Evolutionary conservation across 2,329 filamentous ascomycete species (phyloP), one percentile per base, ranked within the genome.

Genomic region (Curvularia spicifera): DNA sequence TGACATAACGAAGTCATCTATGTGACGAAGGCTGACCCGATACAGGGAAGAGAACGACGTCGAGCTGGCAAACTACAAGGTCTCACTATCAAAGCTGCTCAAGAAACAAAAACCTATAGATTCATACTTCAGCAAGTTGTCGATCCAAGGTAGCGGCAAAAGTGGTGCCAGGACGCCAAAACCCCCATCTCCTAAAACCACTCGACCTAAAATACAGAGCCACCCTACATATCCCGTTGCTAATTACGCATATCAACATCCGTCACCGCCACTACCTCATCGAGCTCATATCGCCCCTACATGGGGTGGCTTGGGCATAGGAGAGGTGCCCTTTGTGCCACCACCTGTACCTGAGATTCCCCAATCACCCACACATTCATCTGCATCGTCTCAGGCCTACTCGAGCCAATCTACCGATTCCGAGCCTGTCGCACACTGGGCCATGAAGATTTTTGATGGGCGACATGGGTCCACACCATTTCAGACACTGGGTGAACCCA

Each of bases 361-460:
- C 13, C 65, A 75, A 8, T 80, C 78, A 13, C 79, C 79, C 5
- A 78, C 76, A 1, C 78, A 76, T 52, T 80, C 78, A 4, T 79
- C 75, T 18, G 73, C 74, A 43, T 81, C 79, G 2, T 79, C 78
- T 8, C 76, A 75, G 26, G 77, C 78, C 1, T 74, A 75, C 49
- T 72, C 73, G 3, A 76, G 75, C 4, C 70, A 73, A 43, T 76
- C 75, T 1, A 74, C 65, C 51, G 71, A 72, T 44, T 77, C 76
- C 0, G 68, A 69, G 18, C 60, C 67, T 8, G 69, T 70, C 22
- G 65, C 69, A 18, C 79, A 82, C 57, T 82, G 80, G 80, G 78
- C 76, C 0, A 73, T 74, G 57, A 73, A 77, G 46, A 75, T 82
- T 12, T 81, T 79, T 44, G 78, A 80, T 58, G 79, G 79, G 12